Conservation (phyloP, 768 basidiomycete genomes). For the Auriscalpium vulgare region DNA sequence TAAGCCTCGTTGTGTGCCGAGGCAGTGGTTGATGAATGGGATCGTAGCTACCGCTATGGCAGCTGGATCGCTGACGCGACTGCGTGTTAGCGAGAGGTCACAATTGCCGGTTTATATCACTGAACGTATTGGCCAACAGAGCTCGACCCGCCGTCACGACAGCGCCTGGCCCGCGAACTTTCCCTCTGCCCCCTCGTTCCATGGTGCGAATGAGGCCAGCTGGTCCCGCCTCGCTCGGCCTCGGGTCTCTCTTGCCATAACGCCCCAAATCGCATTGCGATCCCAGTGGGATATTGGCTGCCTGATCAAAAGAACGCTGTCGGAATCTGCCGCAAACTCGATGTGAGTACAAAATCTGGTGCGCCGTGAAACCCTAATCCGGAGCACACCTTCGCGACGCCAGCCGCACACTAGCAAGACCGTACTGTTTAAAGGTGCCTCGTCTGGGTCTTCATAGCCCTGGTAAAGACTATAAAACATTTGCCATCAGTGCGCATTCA, state of each 20-base stretch:
- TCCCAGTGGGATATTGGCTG: constrained; percentile 37
- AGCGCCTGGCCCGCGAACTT: constrained; percentile 38
- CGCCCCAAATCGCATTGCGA: constrained; percentile 42
- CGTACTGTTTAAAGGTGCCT: constrained; percentile 16
- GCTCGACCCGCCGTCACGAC: constrained; percentile 39
- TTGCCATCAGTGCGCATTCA: not conserved
- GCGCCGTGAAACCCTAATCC: not conserved
- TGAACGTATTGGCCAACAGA: constrained; percentile 44
- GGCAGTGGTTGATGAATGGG: constrained; percentile 15
- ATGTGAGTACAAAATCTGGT: not conserved
- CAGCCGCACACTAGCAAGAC: constrained; percentile 11
- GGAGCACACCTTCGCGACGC: constrained; percentile 12
- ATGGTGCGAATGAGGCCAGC: constrained; percentile 33
- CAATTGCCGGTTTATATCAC: not conserved
- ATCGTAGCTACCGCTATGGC: too few relatives aligned
- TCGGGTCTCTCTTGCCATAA: constrained; percentile 25
- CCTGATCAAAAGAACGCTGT: constrained; percentile 40
- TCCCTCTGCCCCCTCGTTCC: constrained; percentile 29
- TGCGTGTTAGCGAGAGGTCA: not conserved
- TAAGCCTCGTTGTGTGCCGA: constrained; percentile 4
- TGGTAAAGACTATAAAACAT: constrained; percentile 5
- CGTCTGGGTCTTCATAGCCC: too few relatives aligned
- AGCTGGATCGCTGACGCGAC: constrained; percentile 6
- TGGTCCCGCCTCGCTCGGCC: constrained; percentile 20
- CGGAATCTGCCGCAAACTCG: constrained; percentile 28